These are phyloP conservation scores for Coelastrella sp. DNA, from an alignment of 139 green algal genomes.

Conservation along the genomic window DNA sequence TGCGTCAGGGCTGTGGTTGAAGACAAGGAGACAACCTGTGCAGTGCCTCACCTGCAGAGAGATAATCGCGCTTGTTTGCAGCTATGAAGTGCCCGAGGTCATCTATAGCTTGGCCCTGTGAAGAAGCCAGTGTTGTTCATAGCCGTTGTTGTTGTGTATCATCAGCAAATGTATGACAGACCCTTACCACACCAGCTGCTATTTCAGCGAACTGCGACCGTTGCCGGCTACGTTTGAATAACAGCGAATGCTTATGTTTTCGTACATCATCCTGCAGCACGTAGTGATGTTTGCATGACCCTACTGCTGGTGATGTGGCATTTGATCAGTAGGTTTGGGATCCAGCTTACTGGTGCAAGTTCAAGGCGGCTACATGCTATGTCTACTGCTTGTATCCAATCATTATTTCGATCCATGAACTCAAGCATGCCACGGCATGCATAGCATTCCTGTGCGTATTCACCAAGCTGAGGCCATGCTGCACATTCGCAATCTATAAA, in stretches of 20 bases:
- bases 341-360: background rate
- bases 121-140: background rate
- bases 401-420: background rate
- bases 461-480: background rate
- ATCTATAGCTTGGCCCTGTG: constrained; percentile 61
- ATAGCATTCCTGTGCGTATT: background rate
- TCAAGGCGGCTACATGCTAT: background rate
- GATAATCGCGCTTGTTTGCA: constrained; percentile 62
- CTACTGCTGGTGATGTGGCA: no score
- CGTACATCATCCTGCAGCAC: constrained; percentile 25
- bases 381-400: constrained; percentile 19
- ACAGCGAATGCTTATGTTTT: background rate
- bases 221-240: constrained; percentile 14
- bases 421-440: background rate
- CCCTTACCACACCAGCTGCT: constrained; percentile 43
- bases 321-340: background rate
- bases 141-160: background rate
- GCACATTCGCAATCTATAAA: no score
- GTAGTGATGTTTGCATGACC: no score
- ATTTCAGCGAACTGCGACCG: constrained; percentile 22
- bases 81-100: constrained; percentile 53
- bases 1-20: background rate
- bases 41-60: constrained; percentile 43
- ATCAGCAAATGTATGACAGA: background rate
- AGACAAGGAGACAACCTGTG: no score